Percentiles rank a stretch among this genome's conserved stretches.
Conservation (phyloP, 352 stramenopile species). For the Phytophthora pluvialis region DNA sequence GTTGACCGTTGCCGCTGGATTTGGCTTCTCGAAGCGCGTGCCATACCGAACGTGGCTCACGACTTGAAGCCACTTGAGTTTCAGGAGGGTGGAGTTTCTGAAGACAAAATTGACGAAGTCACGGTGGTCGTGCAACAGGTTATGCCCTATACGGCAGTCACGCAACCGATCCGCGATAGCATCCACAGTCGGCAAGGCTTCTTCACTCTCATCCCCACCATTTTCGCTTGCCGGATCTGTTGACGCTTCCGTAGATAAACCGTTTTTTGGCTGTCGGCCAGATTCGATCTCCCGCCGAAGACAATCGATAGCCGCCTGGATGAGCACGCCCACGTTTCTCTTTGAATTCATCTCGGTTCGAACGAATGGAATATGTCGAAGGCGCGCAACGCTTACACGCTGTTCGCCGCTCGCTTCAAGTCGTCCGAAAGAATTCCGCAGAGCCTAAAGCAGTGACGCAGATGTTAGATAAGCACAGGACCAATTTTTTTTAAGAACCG, state of each 20-base stretch:
- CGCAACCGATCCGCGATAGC: slow-evolving; percentile 49
- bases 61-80: slow-evolving; percentile 56
- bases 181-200: slow-evolving; percentile 32
- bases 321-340: slow-evolving; percentile 27
- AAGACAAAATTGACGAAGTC: slow-evolving; percentile 75
- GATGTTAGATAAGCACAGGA: not conserved
- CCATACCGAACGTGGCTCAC: slow-evolving; percentile 55
- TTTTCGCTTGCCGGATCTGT: not conserved
- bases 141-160: slow-evolving; percentile 30
- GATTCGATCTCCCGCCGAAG: slow-evolving; percentile 36
- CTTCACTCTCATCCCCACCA: not conserved
- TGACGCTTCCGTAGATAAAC: not conserved
- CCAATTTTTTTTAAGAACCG: not conserved
- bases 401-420: slow-evolving; percentile 22
- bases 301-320: slow-evolving; percentile 42
- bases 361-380: slow-evolving; percentile 21
- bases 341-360: slow-evolving; percentile 16
- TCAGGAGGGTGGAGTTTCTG: slow-evolving; percentile 52
- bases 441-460: slow-evolving; percentile 2
- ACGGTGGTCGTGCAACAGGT: slow-evolving; percentile 53
- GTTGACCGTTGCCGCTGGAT: not conserved
- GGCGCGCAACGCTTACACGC: slow-evolving; percentile 12
- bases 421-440: slow-evolving; percentile 27
- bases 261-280: not conserved
- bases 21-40: slow-evolving; percentile 2